These are phyloP conservation scores for Capsicum pubescens DNA, from an alignment of 257 asterid species.

Conservation along the genomic window DNA sequence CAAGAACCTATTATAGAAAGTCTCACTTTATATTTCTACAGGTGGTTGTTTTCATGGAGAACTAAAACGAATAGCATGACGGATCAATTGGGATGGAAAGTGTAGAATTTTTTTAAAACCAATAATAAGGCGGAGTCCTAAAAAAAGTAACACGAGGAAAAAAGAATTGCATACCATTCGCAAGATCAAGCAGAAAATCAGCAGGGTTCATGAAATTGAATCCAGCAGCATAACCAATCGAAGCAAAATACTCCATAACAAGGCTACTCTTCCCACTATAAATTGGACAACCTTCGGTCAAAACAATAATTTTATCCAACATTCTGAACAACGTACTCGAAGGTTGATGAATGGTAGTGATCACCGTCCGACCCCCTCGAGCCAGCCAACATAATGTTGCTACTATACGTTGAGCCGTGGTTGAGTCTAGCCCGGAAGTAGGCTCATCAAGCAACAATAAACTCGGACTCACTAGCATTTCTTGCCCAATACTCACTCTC, in stretches of 20 bases:
- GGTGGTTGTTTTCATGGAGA: too few relatives aligned
- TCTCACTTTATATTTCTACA: too few relatives aligned
- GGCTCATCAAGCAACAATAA: conserved; percentile 85
- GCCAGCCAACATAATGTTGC: conserved; percentile 64
- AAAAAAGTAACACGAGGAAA: not conserved
- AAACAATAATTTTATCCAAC: conserved; percentile 76
- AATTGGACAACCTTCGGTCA: conserved; percentile 72
- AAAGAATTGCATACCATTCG: conserved; percentile 65
- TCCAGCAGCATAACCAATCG: conserved; percentile 66
- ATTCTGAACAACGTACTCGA: conserved; percentile 78
- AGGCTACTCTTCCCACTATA: conserved; percentile 53
- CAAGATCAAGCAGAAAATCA: conserved; percentile 89
- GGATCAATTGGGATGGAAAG: too few relatives aligned
- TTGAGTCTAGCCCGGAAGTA: conserved; percentile 90
- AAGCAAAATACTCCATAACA: conserved; percentile 70
- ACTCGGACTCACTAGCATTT: conserved; percentile 85
- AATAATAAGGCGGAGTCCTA: not conserved
- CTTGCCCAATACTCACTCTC: conserved; percentile 86
- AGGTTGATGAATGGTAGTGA: conserved; percentile 85
- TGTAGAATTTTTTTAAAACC: not conserved
- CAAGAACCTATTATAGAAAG: too few relatives aligned
- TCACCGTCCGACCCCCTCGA: conserved; percentile 72
- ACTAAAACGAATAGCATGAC: too few relatives aligned
- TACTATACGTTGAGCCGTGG: conserved; percentile 71
- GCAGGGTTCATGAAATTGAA: conserved; percentile 74